Base-by-base conservation (phyloP, 441 rosid species). In the Manihot esculenta region DNA sequence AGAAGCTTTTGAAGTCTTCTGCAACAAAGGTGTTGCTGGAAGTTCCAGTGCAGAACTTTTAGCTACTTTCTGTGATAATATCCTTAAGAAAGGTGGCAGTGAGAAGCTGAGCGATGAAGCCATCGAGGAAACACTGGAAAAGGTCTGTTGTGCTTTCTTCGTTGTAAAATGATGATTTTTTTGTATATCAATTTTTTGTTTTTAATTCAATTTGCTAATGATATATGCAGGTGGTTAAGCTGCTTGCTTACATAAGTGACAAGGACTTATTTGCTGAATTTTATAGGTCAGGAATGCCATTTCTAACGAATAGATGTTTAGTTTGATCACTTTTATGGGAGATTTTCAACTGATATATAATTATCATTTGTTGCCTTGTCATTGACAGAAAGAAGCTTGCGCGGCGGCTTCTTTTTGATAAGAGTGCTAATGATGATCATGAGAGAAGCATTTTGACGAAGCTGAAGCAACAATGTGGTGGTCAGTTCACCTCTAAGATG, bases 401-500 rank as follows among this genome's bases (percentile, higher is more conserved):
- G 21, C 88, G 98, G 26, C 83, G 98, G 12, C 91, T 95, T 27
- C 89, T 95, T 30, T 93, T 93, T 73, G 98, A 95, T 79, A 93
- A 89, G 80, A 95, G 97, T 84, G 98, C 95, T 57, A 89, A 95
- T 80, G 96, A 95, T 81, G 98, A 95, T 26, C 97, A 93, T 68
- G 98, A 95, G 81, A 85, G 97, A 77, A 95, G 97, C 76, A 89
- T 93, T 69, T 86, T 95, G 74, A 89, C 97, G 13, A 95, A 95
- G 83, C 81, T 95, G 73, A 95, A 93, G 83, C 97, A 91, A 77
- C 99, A 95, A 77, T 93, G 98, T 62, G 98, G 99, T 79, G 96
- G 88, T 33, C 98, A 93, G 80, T 91, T 89, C 81, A 95, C 99
- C 69, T 95, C 98, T 49, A 93, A 95, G 86, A 95, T 95, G 99